phyloP scores from a whole-genome alignment of 2,329 filamentous ascomycete genomes.

The Ceratocystis variospora region DNA sequence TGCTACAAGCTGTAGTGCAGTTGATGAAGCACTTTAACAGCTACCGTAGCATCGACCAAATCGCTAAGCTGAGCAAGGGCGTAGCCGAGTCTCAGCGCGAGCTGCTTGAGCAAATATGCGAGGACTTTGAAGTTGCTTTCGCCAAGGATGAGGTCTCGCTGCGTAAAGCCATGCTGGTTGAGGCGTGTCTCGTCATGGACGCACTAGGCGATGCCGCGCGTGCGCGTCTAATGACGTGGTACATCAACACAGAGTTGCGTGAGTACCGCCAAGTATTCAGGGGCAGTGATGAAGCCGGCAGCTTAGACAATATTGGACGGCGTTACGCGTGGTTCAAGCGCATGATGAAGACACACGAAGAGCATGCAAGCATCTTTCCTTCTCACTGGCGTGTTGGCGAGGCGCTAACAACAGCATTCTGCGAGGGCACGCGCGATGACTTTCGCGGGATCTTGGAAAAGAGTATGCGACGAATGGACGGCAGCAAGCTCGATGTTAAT shows the following conservation, averaged over 20 bases:
- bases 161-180: constrained; percentile 57
- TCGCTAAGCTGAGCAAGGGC: constrained; percentile 80
- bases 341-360: constrained; percentile 90
- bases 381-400: constrained; percentile 80
- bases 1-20: constrained; percentile 89
- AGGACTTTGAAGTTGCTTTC: constrained; percentile 94
- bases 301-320: constrained; percentile 87
- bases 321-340: constrained; percentile 94
- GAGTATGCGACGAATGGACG: constrained; percentile 64
- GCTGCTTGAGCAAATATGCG: constrained; percentile 91
- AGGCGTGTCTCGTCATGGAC: constrained; percentile 90
- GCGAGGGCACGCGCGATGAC: constrained; percentile 87
- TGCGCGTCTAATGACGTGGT: constrained; percentile 78
- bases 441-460: constrained; percentile 85
- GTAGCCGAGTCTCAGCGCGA: constrained; percentile 89
- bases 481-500: constrained; percentile 75
- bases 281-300: constrained; percentile 92
- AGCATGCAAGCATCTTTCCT: constrained; percentile 81
- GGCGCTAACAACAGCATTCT: constrained; percentile 78
- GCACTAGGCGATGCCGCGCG: constrained; percentile 79
- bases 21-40: constrained; percentile 98
- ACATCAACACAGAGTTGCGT: constrained; percentile 89
- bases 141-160: constrained; percentile 68
- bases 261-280: constrained; percentile 94
- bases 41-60: constrained; percentile 95